Conservation (phyloP, 2,329 filamentous ascomycete genomes). For the Aspergillus tamarii region DNA sequence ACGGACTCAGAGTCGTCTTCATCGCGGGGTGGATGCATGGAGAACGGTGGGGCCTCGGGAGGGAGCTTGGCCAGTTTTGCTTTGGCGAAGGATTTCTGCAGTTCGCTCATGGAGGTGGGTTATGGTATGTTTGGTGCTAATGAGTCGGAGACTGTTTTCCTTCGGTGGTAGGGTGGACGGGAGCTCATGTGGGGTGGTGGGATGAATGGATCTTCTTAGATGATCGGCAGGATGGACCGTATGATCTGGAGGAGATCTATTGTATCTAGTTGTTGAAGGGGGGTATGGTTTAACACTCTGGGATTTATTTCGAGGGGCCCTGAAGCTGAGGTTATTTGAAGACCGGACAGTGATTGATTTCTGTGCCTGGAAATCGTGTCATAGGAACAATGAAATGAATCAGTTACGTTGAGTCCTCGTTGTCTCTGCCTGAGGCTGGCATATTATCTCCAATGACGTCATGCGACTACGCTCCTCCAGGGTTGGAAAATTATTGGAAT, state of each 20-base stretch:
- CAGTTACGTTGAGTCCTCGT: background rate
- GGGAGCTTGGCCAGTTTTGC: conserved; percentile 68
- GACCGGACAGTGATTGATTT: background rate
- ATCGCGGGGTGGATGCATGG: conserved; percentile 35
- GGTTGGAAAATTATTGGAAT: no score
- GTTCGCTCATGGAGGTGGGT: conserved; percentile 68
- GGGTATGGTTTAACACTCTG: background rate
- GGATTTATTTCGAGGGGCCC: background rate
- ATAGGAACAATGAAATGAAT: background rate
- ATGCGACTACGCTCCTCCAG: background rate
- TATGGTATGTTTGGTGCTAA: background rate
- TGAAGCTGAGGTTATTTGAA: background rate
- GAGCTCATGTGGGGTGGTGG: conserved; percentile 5
- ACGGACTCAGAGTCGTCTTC: conserved; percentile 78
- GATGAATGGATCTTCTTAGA: background rate
- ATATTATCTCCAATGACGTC: background rate
- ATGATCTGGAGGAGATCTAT: background rate
- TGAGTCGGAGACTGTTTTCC: background rate
- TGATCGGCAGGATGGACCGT: background rate
- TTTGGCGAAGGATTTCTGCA: conserved; percentile 78
- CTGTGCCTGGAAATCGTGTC: background rate
- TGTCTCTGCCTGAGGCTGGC: background rate
- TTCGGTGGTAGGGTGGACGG: conserved; percentile 1
- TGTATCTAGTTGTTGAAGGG: background rate
- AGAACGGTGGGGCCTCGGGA: conserved; percentile 55